These are phyloP conservation scores for Rhizophlyctis rosea DNA, from an alignment of 192 early-diverging fungal species.

Conservation along the genomic window DNA sequence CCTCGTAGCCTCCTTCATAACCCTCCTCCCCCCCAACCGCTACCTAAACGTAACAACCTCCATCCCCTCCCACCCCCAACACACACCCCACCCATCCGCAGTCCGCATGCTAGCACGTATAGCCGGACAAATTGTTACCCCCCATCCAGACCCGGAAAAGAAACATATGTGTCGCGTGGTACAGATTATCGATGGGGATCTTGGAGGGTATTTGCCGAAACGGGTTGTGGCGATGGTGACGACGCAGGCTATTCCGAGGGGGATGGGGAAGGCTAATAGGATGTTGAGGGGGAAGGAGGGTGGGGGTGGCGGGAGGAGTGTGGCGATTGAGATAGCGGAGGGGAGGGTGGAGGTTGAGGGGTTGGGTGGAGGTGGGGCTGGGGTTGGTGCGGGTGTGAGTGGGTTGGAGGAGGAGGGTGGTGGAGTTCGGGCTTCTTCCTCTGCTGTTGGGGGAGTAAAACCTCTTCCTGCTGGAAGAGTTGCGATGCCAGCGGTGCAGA, in stretches of 20 bases:
- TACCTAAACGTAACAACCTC: constrained; percentile 43
- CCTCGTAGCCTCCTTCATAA: constrained; percentile 30
- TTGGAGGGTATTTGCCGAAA: constrained; percentile 44
- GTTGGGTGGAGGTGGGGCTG: background rate
- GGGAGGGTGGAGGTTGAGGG: background rate
- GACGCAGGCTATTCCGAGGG: constrained; percentile 37
- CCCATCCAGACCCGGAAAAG: constrained; percentile 28
- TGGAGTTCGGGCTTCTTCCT: background rate
- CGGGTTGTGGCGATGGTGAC: constrained; percentile 37
- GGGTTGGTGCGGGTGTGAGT: background rate
- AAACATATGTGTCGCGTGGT: constrained; percentile 30
- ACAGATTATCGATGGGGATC: constrained; percentile 45
- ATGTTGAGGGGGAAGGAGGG: constrained; percentile 20
- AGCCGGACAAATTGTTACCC: constrained; percentile 39
- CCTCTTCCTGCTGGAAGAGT: background rate
- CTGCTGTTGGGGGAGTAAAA: background rate
- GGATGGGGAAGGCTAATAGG: constrained; percentile 39
- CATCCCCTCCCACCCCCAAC: constrained; percentile 33
- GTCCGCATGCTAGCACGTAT: constrained; percentile 40
- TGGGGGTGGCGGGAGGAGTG: constrained; percentile 12
- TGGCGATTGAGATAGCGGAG: constrained; percentile 14
- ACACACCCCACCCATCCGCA: constrained; percentile 10
- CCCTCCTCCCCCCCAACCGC: constrained; percentile 11
- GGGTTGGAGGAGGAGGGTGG: background rate
- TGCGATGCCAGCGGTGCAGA: background rate